Percentiles rank a stretch among this genome's conserved stretches.
Evolutionary conservation across 495 filamentous ascomycete genomes (phyloP).

Genomic region (Xylaria bambusicola): DNA sequence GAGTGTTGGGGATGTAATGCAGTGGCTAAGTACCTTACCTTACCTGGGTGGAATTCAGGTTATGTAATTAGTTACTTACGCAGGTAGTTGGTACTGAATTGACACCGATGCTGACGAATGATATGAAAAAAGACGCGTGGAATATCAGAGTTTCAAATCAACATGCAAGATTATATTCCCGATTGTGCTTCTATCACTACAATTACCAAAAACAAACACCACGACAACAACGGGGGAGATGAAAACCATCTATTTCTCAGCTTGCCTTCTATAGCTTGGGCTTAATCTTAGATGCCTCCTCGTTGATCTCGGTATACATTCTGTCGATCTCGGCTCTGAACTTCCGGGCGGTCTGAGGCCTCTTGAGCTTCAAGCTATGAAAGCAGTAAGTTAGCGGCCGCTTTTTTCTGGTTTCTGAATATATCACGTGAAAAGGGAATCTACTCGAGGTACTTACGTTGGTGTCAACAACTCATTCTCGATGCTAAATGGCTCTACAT

Average conservation of each 20-base stretch:
- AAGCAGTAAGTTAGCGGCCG: slow-evolving; percentile 41
- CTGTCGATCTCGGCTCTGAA: slow-evolving; percentile 75
- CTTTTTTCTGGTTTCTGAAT: not conserved
- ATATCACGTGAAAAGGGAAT: not conserved
- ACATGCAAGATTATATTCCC: not conserved
- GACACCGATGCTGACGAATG: too few relatives aligned
- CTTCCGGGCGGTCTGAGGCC: slow-evolving; percentile 78
- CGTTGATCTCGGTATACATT: slow-evolving; percentile 71
- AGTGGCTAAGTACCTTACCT: too few relatives aligned
- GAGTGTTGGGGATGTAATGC: too few relatives aligned
- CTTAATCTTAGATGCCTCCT: slow-evolving; percentile 33
- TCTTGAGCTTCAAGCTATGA: slow-evolving; percentile 86
- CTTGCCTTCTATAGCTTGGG: slow-evolving; percentile 43
- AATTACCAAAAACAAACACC: not conserved
- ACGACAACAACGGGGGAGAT: not conserved
- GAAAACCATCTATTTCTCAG: not conserved
- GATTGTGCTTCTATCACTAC: slow-evolving; percentile 3
- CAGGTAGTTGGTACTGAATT: too few relatives aligned
- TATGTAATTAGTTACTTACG: too few relatives aligned
- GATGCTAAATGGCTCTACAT: slow-evolving; percentile 87
- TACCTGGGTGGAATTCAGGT: too few relatives aligned
- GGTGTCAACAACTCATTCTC: slow-evolving; percentile 95
- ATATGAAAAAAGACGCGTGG: too few relatives aligned
- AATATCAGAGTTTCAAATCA: too few relatives aligned
- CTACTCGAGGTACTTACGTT: slow-evolving; percentile 70